Evolutionary conservation across 2,329 filamentous ascomycete genomes (phyloP).

Genomic region (Periconia sp.): DNA sequence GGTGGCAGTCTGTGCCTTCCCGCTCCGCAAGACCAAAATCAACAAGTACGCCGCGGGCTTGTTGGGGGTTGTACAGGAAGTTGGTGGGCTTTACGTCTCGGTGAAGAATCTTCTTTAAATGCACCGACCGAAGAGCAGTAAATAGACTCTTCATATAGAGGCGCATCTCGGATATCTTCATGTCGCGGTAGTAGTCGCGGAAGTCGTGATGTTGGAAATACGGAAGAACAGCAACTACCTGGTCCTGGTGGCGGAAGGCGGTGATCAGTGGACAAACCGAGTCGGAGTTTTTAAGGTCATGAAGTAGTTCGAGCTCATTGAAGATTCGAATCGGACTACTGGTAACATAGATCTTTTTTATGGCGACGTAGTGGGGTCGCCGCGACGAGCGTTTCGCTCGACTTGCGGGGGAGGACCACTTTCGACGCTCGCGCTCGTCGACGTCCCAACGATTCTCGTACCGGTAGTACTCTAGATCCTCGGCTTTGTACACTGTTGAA

Average conservation of each 20-base stretch:
- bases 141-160: slow-evolving; percentile 91
- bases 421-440: slow-evolving; percentile 66
- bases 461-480: slow-evolving; percentile 83
- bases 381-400: slow-evolving; percentile 57
- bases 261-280: slow-evolving; percentile 96
- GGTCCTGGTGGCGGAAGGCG: slow-evolving; percentile 91
- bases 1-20: slow-evolving; percentile 73
- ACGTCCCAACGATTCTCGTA: slow-evolving; percentile 90
- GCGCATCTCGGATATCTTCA: slow-evolving; percentile 84
- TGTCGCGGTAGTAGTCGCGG: slow-evolving; percentile 88
- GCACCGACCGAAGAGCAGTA: slow-evolving; percentile 81
- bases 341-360: slow-evolving; percentile 99
- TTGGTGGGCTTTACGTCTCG: slow-evolving; percentile 98
- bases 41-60: slow-evolving; percentile 87
- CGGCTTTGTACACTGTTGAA: slow-evolving; percentile 98
- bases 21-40: slow-evolving; percentile 95
- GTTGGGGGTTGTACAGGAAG: slow-evolving; percentile 86
- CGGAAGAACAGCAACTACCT: slow-evolving; percentile 91
- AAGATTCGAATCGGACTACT: slow-evolving; percentile 91
- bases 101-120: slow-evolving; percentile 84
- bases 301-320: slow-evolving; percentile 92
- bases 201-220: slow-evolving; percentile 98
- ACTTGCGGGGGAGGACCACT: slow-evolving; percentile 72
- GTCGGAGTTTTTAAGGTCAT: slow-evolving; percentile 81
- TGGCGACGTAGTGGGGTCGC: slow-evolving; percentile 80